phyloP scores from a whole-genome alignment of 2,329 filamentous ascomycete species.

The Talaromyces pinophilus region DNA sequence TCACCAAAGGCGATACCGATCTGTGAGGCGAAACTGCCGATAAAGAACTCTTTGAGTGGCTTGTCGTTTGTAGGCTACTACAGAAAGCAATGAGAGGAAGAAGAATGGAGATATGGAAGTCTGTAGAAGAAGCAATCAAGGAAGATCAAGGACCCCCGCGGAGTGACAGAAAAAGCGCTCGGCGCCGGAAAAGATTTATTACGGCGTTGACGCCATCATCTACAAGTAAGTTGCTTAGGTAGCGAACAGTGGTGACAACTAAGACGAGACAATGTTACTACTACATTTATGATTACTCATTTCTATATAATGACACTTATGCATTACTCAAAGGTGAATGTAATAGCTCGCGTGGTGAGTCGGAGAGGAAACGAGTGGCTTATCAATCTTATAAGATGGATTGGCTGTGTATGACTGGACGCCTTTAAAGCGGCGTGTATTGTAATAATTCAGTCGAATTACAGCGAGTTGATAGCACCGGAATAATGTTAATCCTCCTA shows the following conservation, averaged over 20 bases:
- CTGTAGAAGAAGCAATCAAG: neutral
- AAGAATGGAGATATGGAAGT: neutral
- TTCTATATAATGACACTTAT: neutral
- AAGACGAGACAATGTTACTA: neutral
- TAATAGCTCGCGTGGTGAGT: neutral
- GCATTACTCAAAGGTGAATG: neutral
- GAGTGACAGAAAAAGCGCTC: slow-evolving; percentile 6
- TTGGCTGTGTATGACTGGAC: neutral
- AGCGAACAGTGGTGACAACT: neutral
- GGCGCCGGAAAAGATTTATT: slow-evolving; percentile 25
- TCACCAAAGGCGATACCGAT: neutral
- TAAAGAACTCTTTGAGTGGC: neutral
- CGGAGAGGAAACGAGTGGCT: neutral
- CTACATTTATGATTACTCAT: slow-evolving; percentile 5
- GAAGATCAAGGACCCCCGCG: neutral
- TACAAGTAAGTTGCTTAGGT: neutral
- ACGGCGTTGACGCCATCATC: slow-evolving; percentile 25
- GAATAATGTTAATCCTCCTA: neutral
- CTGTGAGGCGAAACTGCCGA: neutral
- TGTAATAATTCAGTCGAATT: neutral
- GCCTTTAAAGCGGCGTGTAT: neutral
- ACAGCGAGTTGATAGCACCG: neutral
- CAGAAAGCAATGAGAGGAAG: neutral
- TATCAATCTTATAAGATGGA: slow-evolving; percentile 24
- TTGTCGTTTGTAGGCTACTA: neutral